phyloP scores from a whole-genome alignment of 768 basidiomycete genomes.

The Macrolepiota albuminosa region DNA sequence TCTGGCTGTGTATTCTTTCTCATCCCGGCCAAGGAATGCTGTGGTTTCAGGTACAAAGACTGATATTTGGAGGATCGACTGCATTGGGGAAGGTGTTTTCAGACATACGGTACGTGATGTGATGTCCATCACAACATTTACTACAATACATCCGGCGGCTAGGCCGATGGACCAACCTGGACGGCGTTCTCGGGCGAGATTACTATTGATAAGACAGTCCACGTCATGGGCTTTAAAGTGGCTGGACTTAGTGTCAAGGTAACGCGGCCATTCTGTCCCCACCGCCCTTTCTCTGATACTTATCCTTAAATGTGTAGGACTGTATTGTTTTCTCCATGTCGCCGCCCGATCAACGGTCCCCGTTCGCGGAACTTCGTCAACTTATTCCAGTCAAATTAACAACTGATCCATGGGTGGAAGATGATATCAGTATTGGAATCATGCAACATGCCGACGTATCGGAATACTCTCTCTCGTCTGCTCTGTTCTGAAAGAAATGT shows the following conservation, averaged over 20 bases:
- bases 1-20: not conserved
- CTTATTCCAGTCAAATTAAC: constrained; percentile 60
- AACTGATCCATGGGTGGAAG: constrained; percentile 55
- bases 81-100: constrained; percentile 62
- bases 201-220: constrained; percentile 39
- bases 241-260: constrained; percentile 64
- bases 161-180: constrained; percentile 67
- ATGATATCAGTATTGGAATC: constrained; percentile 29
- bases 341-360: constrained; percentile 50
- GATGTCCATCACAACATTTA: not conserved
- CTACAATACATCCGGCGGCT: constrained; percentile 3
- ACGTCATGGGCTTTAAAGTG: constrained; percentile 59
- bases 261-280: constrained; percentile 9
- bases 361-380: constrained; percentile 56
- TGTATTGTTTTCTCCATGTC: constrained; percentile 57
- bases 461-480: constrained; percentile 11
- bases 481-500: not conserved
- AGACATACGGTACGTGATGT: constrained; percentile 42
- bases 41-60: constrained; percentile 50
- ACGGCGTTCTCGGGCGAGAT: constrained; percentile 62
- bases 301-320: constrained; percentile 38
- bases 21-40: constrained; percentile 33
- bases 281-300: not conserved
- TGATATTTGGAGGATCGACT: constrained; percentile 66
- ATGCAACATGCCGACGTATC: not conserved